phyloP scores from a whole-genome alignment of 208 protist species.

The Naegleria fowleri region DNA sequence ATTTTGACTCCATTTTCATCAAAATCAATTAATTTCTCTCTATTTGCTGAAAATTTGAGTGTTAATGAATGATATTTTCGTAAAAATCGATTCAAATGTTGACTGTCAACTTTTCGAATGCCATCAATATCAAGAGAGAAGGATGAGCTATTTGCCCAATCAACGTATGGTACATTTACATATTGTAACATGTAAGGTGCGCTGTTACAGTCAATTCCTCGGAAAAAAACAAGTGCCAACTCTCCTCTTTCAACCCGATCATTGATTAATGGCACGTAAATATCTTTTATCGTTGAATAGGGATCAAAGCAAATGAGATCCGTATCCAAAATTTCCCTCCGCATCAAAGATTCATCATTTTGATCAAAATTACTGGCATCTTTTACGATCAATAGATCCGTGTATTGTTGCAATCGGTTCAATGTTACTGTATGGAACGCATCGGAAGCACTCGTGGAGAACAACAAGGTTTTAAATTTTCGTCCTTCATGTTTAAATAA shows the following conservation, averaged over 20 bases:
- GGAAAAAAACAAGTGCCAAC: not conserved
- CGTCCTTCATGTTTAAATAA: too few species aligned
- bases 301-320: not conserved
- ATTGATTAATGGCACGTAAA: not conserved
- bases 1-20: not conserved
- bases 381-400: too few species aligned
- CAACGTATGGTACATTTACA: not conserved
- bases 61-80: not conserved
- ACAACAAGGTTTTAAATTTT: too few species aligned
- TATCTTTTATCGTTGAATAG: not conserved
- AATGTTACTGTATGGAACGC: too few species aligned
- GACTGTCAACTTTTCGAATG: not conserved
- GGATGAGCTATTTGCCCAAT: not conserved
- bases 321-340: not conserved
- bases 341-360: not conserved
- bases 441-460: too few species aligned
- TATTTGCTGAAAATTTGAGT: not conserved
- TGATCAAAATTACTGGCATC: too few species aligned
- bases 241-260: not conserved
- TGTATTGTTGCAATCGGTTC: too few species aligned
- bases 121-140: not conserved
- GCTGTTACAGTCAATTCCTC: not conserved
- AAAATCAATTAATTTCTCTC: not conserved
- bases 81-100: not conserved
- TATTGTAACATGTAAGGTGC: not conserved